Evolutionary conservation across 176 grass and related monocot genomes (phyloP), one percentile per base, ranked within the genome.

Genomic region (Triticum turgidum): DNA sequence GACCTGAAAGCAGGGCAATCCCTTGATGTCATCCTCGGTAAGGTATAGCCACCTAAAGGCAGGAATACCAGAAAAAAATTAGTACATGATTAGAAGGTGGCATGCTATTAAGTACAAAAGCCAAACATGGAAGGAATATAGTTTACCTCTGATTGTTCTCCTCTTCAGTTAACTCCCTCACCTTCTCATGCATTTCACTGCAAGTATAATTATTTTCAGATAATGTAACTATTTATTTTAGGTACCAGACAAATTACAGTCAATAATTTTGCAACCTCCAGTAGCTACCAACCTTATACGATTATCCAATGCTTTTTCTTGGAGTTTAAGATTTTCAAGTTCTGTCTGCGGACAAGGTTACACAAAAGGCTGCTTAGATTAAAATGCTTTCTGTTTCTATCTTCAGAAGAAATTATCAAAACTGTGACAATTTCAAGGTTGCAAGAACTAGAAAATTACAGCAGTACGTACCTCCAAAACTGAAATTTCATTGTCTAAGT

Each of bases 1-100:
- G 65, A 98, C 96, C 96, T 95, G 88, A 99, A 96, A 99, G 77
- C 97, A 94, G 67, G 90, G 92, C 33, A 99, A 69, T 47, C 87
- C 92, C 74, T 96, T 99, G 85, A 99, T 99, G 80, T 99, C 97
- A 86, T 96, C 94, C 89, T 99, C 90, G 2, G 97, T 96, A 76
- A 93, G 89, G 78, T 87, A 99, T 29, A 99, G 90, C 90, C 97
- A 99, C 89, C 97, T 99, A 81, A 63, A 76, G 83, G 83, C 49
- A 76, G 61, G 44, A 88, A 68, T 33, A 73, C 79, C 45, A 87
- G 18, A 41, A 83, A 32, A 32, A 20, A 27, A 44, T 35, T 47
- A 72, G 1, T 44, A 70, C 18, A 79, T 54, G n/a, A 38, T 81
- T 85, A 79, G 65, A 76, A 37, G 76, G 9, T 45, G 30, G 5